Evolutionary conservation across 768 basidiomycete species (phyloP).

Genomic region (Tulasnella sp.): DNA sequence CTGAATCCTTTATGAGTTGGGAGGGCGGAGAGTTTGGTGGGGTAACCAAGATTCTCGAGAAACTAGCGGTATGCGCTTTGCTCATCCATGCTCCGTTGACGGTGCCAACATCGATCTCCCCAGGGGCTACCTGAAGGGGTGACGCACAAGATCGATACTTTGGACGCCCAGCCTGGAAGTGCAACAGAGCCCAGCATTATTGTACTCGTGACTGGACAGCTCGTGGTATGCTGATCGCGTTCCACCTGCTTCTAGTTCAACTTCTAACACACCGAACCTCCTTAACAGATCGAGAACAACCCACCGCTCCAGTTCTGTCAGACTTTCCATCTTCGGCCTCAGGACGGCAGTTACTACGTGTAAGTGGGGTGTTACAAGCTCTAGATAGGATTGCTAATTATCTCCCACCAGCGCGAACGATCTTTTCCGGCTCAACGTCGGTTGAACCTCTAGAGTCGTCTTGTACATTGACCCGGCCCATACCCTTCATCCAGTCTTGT

Average conservation of each 20-base stretch:
- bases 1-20: slow-evolving; percentile 72
- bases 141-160: slow-evolving; percentile 64
- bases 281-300: slow-evolving; percentile 62
- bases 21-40: slow-evolving; percentile 56
- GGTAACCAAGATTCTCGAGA: slow-evolving; percentile 43
- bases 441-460: neutral
- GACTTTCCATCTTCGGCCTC: slow-evolving; percentile 80
- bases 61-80: slow-evolving; percentile 46
- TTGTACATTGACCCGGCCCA: too few relatives aligned
- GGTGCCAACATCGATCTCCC: neutral
- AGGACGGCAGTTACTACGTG: slow-evolving; percentile 71
- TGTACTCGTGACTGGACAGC: slow-evolving; percentile 80
- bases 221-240: slow-evolving; percentile 42
- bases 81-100: neutral
- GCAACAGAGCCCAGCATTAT: slow-evolving; percentile 41
- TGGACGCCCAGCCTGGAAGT: slow-evolving; percentile 80
- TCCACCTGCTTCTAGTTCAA: neutral
- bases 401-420: slow-evolving; percentile 55
- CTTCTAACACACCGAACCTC: neutral
- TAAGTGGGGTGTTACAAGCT: slow-evolving; percentile 31
- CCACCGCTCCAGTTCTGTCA: slow-evolving; percentile 84
- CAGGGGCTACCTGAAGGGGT: slow-evolving; percentile 66
- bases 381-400: slow-evolving; percentile 10
- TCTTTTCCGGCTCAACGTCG: slow-evolving; percentile 83
- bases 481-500: too few relatives aligned